Percentiles rank a stretch among this genome's conserved stretches.
Conservation (phyloP, 2,329 filamentous ascomycete genomes). For the Fusarium sp. region DNA sequence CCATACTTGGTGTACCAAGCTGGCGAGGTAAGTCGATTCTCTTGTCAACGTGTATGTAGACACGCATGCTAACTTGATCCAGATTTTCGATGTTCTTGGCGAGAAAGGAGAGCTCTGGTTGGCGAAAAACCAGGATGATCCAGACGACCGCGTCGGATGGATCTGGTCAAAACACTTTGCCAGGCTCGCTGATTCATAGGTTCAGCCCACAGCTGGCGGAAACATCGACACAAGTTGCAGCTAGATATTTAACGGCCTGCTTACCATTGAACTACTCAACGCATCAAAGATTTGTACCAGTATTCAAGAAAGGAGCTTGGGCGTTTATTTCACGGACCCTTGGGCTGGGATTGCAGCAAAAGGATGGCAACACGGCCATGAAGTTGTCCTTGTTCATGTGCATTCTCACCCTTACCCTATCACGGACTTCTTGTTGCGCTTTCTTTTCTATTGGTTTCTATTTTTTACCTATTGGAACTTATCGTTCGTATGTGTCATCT, state of each 20-base stretch:
- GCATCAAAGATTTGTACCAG: constrained; percentile 47
- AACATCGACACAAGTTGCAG: constrained; percentile 33
- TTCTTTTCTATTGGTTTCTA: constrained; percentile 24
- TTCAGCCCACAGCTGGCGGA: constrained; percentile 18
- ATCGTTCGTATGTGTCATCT: constrained; percentile 31
- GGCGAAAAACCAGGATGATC: constrained; percentile 95
- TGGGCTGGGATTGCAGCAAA: constrained; percentile 39
- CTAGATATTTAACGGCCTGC: constrained; percentile 27
- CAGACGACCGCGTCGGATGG: constrained; percentile 85
- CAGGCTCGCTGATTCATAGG: constrained; percentile 67
- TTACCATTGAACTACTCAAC: constrained; percentile 36
- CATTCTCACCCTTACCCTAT: constrained; percentile 37
- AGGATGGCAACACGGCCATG: constrained; percentile 29
- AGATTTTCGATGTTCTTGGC: constrained; percentile 91
- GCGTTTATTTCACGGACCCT: constrained; percentile 46
- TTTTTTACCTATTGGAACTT: constrained; percentile 30
- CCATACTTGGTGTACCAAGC: constrained; percentile 96
- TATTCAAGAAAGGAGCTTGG: constrained; percentile 40
- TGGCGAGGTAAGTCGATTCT: constrained; percentile 76
- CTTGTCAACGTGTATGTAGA: no score
- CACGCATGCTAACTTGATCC: constrained; percentile 17
- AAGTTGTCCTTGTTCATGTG: constrained; percentile 29
- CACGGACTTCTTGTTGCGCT: constrained; percentile 17
- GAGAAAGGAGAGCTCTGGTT: constrained; percentile 99
- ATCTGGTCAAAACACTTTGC: constrained; percentile 99